These are phyloP conservation scores for Omphalea diandra DNA, from an alignment of 441 rosid species.

Conservation along the genomic window DNA sequence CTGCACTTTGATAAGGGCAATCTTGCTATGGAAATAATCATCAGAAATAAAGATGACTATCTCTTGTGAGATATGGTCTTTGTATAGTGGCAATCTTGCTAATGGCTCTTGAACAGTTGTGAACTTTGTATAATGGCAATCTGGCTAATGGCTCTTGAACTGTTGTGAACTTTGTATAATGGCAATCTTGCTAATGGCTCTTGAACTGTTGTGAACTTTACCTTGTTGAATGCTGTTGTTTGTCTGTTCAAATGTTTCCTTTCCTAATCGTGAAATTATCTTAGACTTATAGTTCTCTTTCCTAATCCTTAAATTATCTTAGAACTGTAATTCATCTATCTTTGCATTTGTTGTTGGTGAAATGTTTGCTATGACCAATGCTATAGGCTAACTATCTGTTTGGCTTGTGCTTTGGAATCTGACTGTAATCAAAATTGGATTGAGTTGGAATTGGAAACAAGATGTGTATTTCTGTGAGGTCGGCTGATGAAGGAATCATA, in stretches of 20 bases:
- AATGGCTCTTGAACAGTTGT: not conserved
- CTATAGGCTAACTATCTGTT: too few species aligned
- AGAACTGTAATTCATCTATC: not conserved
- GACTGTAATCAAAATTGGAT: too few species aligned
- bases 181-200: constrained; percentile 1
- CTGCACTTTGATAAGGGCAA: not conserved
- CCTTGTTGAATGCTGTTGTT: not conserved
- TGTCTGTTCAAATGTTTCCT: not conserved
- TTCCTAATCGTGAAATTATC: not conserved
- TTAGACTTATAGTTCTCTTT: not conserved
- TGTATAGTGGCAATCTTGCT: constrained; percentile 3
- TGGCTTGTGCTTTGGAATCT: too few species aligned
- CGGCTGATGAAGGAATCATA: too few species aligned
- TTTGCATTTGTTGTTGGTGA: not conserved
- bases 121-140: not conserved
- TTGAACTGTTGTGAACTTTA: not conserved
- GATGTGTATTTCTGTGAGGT: too few species aligned
- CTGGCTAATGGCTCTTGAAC: not conserved
- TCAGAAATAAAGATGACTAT: constrained; percentile 26
- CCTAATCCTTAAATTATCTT: not conserved
- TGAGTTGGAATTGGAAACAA: too few species aligned
- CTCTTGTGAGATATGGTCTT: constrained; percentile 3
- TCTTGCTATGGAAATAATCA: constrained; percentile 7
- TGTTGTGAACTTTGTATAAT: not conserved
- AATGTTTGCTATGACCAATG: not conserved